Evolutionary conservation across 768 basidiomycete species (phyloP).

Genomic region (Tylopilus intermedius): DNA sequence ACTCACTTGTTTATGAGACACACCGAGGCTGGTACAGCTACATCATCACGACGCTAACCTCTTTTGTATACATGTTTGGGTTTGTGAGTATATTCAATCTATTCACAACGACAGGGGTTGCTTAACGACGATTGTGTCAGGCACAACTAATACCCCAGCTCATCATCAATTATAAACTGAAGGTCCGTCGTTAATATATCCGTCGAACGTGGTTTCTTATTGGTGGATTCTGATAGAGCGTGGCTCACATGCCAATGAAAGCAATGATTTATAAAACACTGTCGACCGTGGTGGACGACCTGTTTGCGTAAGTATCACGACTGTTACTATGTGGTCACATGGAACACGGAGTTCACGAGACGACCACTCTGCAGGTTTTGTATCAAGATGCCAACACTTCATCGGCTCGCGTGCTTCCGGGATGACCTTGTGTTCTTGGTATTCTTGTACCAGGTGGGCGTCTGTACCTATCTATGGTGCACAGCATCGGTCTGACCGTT

Average conservation of each 20-base stretch:
- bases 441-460: constrained; percentile 82
- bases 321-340: constrained; percentile 14
- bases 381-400: constrained; percentile 95
- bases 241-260: constrained; percentile 98
- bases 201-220: constrained; percentile 5
- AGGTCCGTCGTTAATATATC: constrained; percentile 45
- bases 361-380: constrained; percentile 58
- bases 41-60: constrained; percentile 86
- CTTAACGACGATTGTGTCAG: constrained; percentile 35
- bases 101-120: background rate
- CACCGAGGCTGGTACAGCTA: constrained; percentile 97
- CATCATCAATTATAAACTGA: constrained; percentile 97
- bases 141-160: constrained; percentile 82
- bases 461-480: constrained; percentile 6
- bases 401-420: constrained; percentile 85
- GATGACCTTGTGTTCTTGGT: constrained; percentile 90
- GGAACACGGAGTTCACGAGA: constrained; percentile 14
- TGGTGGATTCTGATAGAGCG: constrained; percentile 50
- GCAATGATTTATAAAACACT: constrained; percentile 95
- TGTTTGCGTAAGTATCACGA: constrained; percentile 65
- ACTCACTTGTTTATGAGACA: constrained; percentile 76
- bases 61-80: constrained; percentile 94
- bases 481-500: constrained; percentile 7
- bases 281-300: constrained; percentile 87
- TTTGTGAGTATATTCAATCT: constrained; percentile 62